Percentiles rank a stretch among this genome's conserved stretches.
Conservation (phyloP, 2,329 filamentous ascomycete genomes). For the Stromatinia cepivora region DNA sequence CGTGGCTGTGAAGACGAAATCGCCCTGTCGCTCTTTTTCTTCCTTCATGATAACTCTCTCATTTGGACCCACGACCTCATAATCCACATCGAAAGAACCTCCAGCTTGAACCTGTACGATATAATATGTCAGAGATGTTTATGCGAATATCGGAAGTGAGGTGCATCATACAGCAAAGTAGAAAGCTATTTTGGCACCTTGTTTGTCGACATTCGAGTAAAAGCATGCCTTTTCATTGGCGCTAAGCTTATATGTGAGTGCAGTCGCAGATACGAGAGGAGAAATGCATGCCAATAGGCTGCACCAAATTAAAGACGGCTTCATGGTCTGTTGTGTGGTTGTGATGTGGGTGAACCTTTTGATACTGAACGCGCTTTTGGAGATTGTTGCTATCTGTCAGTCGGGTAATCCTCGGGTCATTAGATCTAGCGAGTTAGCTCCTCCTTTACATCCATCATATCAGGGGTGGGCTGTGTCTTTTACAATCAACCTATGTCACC, state of each 20-base stretch:
- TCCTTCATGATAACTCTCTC: slow-evolving; percentile 82
- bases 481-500: neutral
- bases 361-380: slow-evolving; percentile 8
- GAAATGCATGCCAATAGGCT: slow-evolving; percentile 71
- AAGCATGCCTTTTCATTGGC: slow-evolving; percentile 97
- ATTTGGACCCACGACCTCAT: slow-evolving; percentile 78
- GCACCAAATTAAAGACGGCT: slow-evolving; percentile 59
- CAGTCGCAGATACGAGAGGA: slow-evolving; percentile 77
- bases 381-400: slow-evolving; percentile 22
- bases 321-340: slow-evolving; percentile 54
- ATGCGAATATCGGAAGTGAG: neutral
- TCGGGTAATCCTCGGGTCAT: slow-evolving; percentile 13
- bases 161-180: slow-evolving; percentile 83
- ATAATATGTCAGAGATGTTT: slow-evolving; percentile 11
- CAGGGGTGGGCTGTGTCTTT: neutral
- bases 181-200: slow-evolving; percentile 88
- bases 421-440: slow-evolving; percentile 11
- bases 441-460: neutral
- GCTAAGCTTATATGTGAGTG: slow-evolving; percentile 86
- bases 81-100: slow-evolving; percentile 96
- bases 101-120: slow-evolving; percentile 84
- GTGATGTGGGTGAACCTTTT: slow-evolving; percentile 1
- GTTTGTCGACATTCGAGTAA: slow-evolving; percentile 75
- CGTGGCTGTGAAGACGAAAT: slow-evolving; percentile 96
- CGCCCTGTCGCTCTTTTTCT: slow-evolving; percentile 88